Evolutionary conservation across 108 stramenopile species (phyloP).

Genomic region (Epipyxis sp.): DNA sequence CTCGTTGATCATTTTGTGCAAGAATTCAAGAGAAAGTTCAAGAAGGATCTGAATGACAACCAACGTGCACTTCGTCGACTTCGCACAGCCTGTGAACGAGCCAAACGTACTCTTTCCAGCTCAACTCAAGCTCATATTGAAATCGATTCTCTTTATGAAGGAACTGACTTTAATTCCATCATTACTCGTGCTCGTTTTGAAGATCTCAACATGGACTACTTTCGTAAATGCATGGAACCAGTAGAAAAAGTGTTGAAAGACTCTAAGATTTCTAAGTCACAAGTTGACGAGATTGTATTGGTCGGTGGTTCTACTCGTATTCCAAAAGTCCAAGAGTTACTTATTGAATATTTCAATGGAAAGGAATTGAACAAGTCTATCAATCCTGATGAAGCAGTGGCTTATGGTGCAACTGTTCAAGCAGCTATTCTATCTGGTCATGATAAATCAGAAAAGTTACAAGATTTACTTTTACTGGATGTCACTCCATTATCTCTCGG

Average conservation of each 20-base stretch:
- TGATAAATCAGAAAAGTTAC: constrained; percentile 64
- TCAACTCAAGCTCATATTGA: constrained; percentile 63
- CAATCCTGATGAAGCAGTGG: constrained; percentile 97
- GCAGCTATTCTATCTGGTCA: constrained; percentile 84
- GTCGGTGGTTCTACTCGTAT: constrained; percentile 97
- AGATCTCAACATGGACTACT: constrained; percentile 89
- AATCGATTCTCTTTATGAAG: constrained; percentile 73
- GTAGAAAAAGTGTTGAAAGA: constrained; percentile 85
- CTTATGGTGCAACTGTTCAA: constrained; percentile 93
- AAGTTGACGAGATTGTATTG: constrained; percentile 90
- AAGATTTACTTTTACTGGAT: constrained; percentile 82
- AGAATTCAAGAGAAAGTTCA: constrained; percentile 63
- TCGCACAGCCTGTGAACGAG: constrained; percentile 68
- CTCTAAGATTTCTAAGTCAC: constrained; percentile 73
- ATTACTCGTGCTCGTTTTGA: constrained; percentile 95
- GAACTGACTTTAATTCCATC: constrained; percentile 75
- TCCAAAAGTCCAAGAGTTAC: constrained; percentile 82
- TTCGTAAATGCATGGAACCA: constrained; percentile 89
- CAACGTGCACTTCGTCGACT: constrained; percentile 67
- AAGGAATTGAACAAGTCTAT: constrained; percentile 85
- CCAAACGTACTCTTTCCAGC: constrained; percentile 68
- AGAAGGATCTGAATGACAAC: constrained; percentile 59
- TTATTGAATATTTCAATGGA: constrained; percentile 89
- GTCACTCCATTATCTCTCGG: constrained; percentile 87
- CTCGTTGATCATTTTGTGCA: constrained; percentile 75